Conservation (phyloP, 148 eudicot species). For the Rhododendron ferrugineum region DNA sequence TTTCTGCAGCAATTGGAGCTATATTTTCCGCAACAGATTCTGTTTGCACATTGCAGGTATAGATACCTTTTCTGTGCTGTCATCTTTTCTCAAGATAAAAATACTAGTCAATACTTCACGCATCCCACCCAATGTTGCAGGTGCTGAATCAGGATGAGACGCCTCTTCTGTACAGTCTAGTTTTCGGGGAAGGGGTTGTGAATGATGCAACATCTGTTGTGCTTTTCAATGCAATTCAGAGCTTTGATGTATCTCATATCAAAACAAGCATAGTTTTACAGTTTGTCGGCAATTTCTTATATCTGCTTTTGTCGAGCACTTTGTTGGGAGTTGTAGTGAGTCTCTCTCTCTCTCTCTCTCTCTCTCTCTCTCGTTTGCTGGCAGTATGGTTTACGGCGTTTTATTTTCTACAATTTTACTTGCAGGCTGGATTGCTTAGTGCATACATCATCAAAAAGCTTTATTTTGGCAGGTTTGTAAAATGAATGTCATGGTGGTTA, state of each 20-base stretch:
- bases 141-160: slow-evolving; percentile 82
- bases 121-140: slow-evolving; percentile 24
- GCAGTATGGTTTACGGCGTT: background rate
- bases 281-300: slow-evolving; percentile 57
- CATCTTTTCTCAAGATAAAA: background rate
- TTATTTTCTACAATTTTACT: slow-evolving; percentile 9
- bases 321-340: slow-evolving; percentile 60
- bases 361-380: background rate
- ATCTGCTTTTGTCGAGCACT: slow-evolving; percentile 59
- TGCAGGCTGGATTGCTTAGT: slow-evolving; percentile 67
- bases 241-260: slow-evolving; percentile 57
- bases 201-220: slow-evolving; percentile 88
- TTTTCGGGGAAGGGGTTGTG: slow-evolving; percentile 86
- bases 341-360: slow-evolving; percentile 9
- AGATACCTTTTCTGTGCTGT: background rate
- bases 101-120: background rate
- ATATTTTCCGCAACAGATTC: slow-evolving; percentile 79
- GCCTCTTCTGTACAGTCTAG: slow-evolving; percentile 70
- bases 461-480: slow-evolving; percentile 62
- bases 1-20: slow-evolving; percentile 63
- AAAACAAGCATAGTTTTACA: slow-evolving; percentile 36
- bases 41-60: slow-evolving; percentile 73
- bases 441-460: slow-evolving; percentile 62
- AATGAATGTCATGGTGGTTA: background rate
- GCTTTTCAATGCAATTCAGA: slow-evolving; percentile 81